A percentile compares a stretch with the other conserved stretches of the same genome.
phyloP scores from a whole-genome alignment of 2,329 filamentous ascomycete genomes.

The Dactylella cylindrospora region DNA sequence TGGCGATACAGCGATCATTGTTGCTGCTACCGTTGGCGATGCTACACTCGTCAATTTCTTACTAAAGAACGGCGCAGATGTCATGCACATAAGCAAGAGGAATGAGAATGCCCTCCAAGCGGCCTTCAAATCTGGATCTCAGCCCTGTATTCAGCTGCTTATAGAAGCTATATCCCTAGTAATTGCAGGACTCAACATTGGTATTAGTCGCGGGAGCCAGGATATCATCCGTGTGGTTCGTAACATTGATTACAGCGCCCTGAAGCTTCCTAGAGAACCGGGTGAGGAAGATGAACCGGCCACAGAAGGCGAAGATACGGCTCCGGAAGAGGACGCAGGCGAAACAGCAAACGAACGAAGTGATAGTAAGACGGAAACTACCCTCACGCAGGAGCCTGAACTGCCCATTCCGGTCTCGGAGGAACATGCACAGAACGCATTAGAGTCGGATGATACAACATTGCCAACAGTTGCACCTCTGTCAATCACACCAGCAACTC shows the following conservation, averaged over 20 bases:
- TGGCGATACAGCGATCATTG: constrained; percentile 51
- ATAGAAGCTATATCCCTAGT: constrained; percentile 50
- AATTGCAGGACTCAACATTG: constrained; percentile 49
- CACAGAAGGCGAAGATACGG: neutral
- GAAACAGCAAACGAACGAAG: neutral
- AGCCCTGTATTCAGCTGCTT: constrained; percentile 50
- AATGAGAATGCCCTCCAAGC: constrained; percentile 50
- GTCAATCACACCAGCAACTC: too few relatives aligned
- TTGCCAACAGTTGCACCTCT: too few relatives aligned
- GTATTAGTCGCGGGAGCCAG: constrained; percentile 50
- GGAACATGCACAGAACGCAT: too few relatives aligned
- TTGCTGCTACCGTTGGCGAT: constrained; percentile 51
- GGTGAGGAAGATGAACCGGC: neutral
- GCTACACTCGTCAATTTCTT: constrained; percentile 51
- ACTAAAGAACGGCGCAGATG: constrained; percentile 52
- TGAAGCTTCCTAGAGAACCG: neutral
- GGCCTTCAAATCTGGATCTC: constrained; percentile 48
- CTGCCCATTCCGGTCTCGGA: neutral
- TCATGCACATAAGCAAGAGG: constrained; percentile 50
- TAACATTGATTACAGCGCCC: constrained; percentile 46
- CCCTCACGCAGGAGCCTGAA: neutral
- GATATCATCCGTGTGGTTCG: constrained; percentile 49
- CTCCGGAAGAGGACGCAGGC: neutral
- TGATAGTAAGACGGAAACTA: neutral
- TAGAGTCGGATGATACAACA: too few relatives aligned